phyloP scores from a whole-genome alignment of 2,329 filamentous ascomycete species.

The Colletotrichum musae region DNA sequence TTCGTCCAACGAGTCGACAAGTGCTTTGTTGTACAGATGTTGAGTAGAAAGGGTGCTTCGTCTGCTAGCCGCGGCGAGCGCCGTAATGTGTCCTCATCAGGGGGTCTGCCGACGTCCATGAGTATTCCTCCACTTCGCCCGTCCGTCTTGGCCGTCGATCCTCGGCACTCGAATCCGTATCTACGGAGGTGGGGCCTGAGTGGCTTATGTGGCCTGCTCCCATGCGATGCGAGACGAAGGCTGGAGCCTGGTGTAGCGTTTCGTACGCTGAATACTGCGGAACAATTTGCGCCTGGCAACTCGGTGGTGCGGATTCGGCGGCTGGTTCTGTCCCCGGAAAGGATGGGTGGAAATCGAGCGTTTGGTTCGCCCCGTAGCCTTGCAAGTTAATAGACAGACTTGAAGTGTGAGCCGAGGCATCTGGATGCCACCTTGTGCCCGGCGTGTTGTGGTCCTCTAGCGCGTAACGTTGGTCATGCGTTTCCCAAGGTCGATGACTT shows the following conservation, averaged over 20 bases:
- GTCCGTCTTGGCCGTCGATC: slow-evolving; percentile 13
- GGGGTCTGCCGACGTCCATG: slow-evolving; percentile 4
- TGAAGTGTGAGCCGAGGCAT: neutral
- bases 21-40: no score
- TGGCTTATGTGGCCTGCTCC: neutral
- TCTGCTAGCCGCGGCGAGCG: neutral
- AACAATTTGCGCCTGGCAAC: slow-evolving; percentile 5
- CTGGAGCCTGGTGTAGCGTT: slow-evolving; percentile 6
- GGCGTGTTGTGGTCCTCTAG: neutral
- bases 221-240: slow-evolving; percentile 8
- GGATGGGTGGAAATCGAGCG: slow-evolving; percentile 17
- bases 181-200: slow-evolving; percentile 9
- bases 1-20: no score
- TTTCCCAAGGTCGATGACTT: no score
- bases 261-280: slow-evolving; percentile 20
- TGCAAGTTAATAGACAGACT: slow-evolving; percentile 9
- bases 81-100: slow-evolving; percentile 3
- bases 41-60: neutral
- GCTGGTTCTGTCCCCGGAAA: slow-evolving; percentile 4
- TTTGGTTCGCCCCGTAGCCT: slow-evolving; percentile 17
- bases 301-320: slow-evolving; percentile 4
- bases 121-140: neutral
- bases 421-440: slow-evolving; percentile 5
- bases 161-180: slow-evolving; percentile 18
- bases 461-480: no score